These are phyloP conservation scores for Lentinula guzmanii DNA, from an alignment of 768 basidiomycete genomes.

Conservation along the genomic window DNA sequence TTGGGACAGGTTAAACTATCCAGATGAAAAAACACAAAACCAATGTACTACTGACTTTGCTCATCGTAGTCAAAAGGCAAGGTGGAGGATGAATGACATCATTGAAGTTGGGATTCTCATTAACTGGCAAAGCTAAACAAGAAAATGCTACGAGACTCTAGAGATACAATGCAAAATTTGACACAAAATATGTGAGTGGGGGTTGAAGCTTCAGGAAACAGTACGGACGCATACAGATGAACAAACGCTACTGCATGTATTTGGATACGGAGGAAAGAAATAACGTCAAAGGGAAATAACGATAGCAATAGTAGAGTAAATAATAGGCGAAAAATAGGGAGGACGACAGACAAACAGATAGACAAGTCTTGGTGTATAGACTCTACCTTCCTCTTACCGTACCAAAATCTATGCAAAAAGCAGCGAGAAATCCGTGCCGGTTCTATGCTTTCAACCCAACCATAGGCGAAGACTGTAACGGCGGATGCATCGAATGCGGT, in stretches of 20 bases:
- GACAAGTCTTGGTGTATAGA: neutral
- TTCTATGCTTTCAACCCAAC: constrained; percentile 6
- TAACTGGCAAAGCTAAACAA: neutral
- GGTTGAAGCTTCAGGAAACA: neutral
- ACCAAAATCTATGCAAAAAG: neutral
- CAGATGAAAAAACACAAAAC: neutral
- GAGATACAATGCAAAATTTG: neutral
- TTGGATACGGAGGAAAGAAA: neutral
- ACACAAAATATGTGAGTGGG: neutral
- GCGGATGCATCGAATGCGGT: constrained; percentile 3
- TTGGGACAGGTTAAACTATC: neutral
- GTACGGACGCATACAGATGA: neutral
- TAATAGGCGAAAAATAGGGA: neutral
- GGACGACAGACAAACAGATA: neutral
- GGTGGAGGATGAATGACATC: neutral
- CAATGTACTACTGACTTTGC: neutral
- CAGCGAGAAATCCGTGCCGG: neutral
- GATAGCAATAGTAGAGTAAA: neutral
- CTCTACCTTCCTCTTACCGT: neutral
- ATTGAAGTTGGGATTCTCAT: neutral
- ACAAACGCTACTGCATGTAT: neutral
- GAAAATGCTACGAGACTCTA: neutral
- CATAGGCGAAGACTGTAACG: constrained; percentile 1
- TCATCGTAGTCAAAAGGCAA: neutral
- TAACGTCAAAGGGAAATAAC: neutral